Evolutionary conservation across 139 green algal species (phyloP), one percentile per base, ranked within the genome.

Genomic region (Chlamydomonas incerta): DNA sequence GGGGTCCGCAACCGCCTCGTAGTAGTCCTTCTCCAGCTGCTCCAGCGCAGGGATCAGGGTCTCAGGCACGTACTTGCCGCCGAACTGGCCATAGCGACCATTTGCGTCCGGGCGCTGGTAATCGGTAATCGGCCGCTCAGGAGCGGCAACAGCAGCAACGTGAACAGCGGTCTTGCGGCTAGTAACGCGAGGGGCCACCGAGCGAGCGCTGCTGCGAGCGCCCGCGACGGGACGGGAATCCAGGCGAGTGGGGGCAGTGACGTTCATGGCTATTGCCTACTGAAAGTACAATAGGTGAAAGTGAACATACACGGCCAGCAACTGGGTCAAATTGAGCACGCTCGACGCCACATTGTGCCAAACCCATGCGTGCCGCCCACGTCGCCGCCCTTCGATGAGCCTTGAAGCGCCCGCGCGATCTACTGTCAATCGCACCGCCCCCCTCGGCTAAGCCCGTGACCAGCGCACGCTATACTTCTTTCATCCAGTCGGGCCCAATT

Each of bases 21-120:
- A 83, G 87, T 99, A 99, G 1, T 92, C 95, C 52, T 85, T 82
- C 84, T 98, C 95, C 33, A 99, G 93, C 83, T 98, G 94, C 10
- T 88, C 69, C 28, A 99, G 91, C 0, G 97, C 97, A 9, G 90
- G 90, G 52, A 99, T 99, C 34, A 99, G 94, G 33, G 98, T 99
- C 91, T 99, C 98, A 0, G 98, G 97, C 41, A 99, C 98, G 87
- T 98, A 99, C 74, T 98, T 97, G 60, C 97, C 97, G 26, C 97
- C 97, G 80, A 96, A 99, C 76, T 88, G 88, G 77, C 96, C 97
- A 81, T 93, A 99, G 5, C 96, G 91, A 35, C 97, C 97, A 3
- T 73, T 91, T 21, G 69, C 70, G 74, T 98, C 96, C 21, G 97
- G 96, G 31, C 96, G 92, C 79, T 86, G 35, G 52, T 83, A 81